These are phyloP conservation scores for Coemansia sp. DNA, from an alignment of 192 early-diverging fungal species.

Conservation along the genomic window DNA sequence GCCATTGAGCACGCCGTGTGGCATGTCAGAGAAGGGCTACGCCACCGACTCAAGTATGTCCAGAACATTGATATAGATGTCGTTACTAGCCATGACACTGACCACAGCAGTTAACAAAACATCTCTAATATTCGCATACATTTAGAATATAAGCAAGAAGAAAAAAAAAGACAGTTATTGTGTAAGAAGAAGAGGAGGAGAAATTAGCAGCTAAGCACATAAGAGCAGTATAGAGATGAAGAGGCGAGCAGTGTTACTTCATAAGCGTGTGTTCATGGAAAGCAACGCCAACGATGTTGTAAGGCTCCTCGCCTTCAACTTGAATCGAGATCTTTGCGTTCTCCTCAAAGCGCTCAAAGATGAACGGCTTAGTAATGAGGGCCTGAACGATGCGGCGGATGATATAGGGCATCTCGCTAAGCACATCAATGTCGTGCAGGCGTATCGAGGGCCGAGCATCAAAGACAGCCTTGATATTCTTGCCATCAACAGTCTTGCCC, in stretches of 20 bases:
- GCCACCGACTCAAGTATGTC: conserved; percentile 21
- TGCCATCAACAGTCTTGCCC: conserved; percentile 73
- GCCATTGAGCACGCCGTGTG: conserved; percentile 11
- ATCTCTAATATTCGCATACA: neutral
- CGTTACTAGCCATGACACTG: neutral
- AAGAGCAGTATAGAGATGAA: neutral
- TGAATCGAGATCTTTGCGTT: conserved; percentile 66
- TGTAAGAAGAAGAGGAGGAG: neutral
- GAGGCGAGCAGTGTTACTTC: conserved; percentile 12
- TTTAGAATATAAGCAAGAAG: neutral
- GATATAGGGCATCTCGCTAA: conserved; percentile 88
- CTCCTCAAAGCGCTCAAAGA: conserved; percentile 88
- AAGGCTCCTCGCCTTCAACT: conserved; percentile 62
- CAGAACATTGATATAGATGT: conserved; percentile 37
- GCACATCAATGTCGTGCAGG: conserved; percentile 83
- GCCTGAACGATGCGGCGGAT: conserved; percentile 89
- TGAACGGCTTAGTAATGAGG: conserved; percentile 87
- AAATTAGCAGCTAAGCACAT: conserved; percentile 5
- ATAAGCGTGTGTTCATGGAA: conserved; percentile 84
- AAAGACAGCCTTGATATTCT: conserved; percentile 64
- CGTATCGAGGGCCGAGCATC: conserved; percentile 61
- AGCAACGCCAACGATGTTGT: conserved; percentile 62
- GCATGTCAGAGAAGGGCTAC: conserved; percentile 17
- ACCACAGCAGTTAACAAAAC: neutral
- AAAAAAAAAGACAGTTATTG: neutral